Evolutionary conservation across 164 flowering plant genomes (phyloP).

Genomic region (Nelumbo lutea): DNA sequence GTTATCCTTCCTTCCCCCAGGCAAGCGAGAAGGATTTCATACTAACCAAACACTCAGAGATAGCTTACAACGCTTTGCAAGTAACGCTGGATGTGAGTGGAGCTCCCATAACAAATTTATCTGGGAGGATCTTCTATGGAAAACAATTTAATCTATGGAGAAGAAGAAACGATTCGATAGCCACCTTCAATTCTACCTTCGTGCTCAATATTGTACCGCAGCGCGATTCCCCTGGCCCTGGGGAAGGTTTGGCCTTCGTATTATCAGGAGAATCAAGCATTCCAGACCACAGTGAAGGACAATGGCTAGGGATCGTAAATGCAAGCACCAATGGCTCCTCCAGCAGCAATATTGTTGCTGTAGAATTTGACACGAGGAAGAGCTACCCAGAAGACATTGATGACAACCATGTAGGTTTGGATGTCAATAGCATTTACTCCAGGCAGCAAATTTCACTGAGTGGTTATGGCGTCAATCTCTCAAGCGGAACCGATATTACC

Average conservation of each 20-base stretch:
- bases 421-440: too few species aligned
- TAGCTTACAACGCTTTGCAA: constrained; percentile 13
- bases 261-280: constrained; percentile 18
- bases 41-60: not conserved
- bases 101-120: not conserved
- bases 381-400: constrained; percentile 46
- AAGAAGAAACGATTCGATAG: constrained; percentile 1
- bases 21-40: not conserved
- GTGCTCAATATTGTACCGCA: constrained; percentile 21
- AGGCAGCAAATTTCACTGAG: constrained; percentile 17
- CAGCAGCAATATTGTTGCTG: constrained; percentile 27
- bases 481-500: constrained; percentile 8
- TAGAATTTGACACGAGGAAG: constrained; percentile 60
- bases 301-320: too few species aligned
- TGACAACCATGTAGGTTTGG: constrained; percentile 51
- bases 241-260: constrained; percentile 62
- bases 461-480: constrained; percentile 21
- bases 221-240: constrained; percentile 19
- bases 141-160: constrained; percentile 15
- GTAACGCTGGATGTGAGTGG: constrained; percentile 8
- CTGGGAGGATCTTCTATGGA: constrained; percentile 16
- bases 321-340: constrained; percentile 32
- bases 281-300: constrained; percentile 41
- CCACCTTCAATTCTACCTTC: constrained; percentile 39
- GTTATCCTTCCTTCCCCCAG: not conserved